Evolutionary conservation across 129 eudicot species (phyloP).

Genomic region (Artemisia annua): DNA sequence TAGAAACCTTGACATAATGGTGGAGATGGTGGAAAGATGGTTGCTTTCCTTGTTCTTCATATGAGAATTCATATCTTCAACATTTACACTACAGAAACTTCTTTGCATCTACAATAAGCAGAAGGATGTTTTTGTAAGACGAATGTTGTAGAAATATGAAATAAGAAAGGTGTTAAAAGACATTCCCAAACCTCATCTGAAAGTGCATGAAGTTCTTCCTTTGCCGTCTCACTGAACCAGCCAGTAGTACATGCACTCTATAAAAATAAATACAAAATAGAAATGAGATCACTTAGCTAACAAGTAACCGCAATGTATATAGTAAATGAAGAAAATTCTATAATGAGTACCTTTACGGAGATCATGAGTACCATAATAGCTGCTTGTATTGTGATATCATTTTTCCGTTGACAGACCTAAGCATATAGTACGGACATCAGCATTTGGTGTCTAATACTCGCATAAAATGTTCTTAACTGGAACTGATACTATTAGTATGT

Average conservation of each 20-base stretch:
- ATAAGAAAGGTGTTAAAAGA: slow-evolving; percentile 8
- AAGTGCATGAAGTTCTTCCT: slow-evolving; percentile 57
- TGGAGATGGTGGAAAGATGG: slow-evolving; percentile 41
- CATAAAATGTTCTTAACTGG: not conserved
- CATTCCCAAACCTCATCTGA: slow-evolving; percentile 58
- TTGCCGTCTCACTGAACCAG: slow-evolving; percentile 65
- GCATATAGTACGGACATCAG: slow-evolving; percentile 26
- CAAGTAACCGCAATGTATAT: not conserved
- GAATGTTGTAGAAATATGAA: slow-evolving; percentile 13
- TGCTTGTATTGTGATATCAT: slow-evolving; percentile 54
- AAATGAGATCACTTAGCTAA: not conserved
- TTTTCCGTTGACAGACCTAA: slow-evolving; percentile 62
- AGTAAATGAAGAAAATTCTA: not conserved
- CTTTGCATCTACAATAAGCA: slow-evolving; percentile 48
- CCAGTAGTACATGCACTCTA: slow-evolving; percentile 78
- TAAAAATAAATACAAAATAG: not conserved
- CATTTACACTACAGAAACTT: slow-evolving; percentile 47
- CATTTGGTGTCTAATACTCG: not conserved
- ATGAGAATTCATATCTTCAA: slow-evolving; percentile 41
- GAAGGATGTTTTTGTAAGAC: slow-evolving; percentile 13
- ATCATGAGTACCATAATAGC: slow-evolving; percentile 84
- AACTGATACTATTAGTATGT: not conserved
- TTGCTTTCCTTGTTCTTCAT: slow-evolving; percentile 48
- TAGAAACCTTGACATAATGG: slow-evolving; percentile 66
- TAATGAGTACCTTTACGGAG: slow-evolving; percentile 70